Base-by-base conservation (phyloP, 1,284 basidiomycete genomes). In the Cutaneotrichosporon spelunceum region DNA sequence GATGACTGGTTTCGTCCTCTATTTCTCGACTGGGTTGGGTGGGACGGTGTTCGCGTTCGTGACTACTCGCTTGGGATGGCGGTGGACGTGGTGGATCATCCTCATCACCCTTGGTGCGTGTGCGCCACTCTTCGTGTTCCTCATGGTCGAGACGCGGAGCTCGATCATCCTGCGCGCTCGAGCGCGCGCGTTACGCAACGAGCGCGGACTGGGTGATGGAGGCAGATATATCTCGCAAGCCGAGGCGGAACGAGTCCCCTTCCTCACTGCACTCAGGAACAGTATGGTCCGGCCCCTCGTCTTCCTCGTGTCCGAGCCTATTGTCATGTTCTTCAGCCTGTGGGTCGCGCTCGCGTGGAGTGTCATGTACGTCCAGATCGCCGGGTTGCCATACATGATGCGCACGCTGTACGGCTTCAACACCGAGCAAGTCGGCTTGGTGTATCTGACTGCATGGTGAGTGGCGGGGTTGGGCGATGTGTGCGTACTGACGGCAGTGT, bases 271-370 rank as follows among this genome's bases (percentile, higher is more conserved):
- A 21, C 66, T 79, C 63, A 70, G 66, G 52, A 62, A 66, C 50
- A 74, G 69, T 47, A 57, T 73, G 21, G 36, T 69, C 13, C 59
- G 78, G 14, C 77, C 78, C 34, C 56, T 78, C 10, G 24, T 83
- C 63, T 80, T 91, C 52, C 75, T 91, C 60, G 60, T 86, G 33
- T 88, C 88, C 0, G 91, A 93, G 70, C 89, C 88, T 0, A 83
- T 91, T 39, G 89, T 92, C 1, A 79, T 84, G 11, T 84, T 85
- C 65, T 87, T 91, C 74, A 88, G 87, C 62, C 66, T 90, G 10
- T 92, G 89, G 89, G 79, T 86, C 53, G 87, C 88, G 1, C 86
- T 89, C 62, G 84, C 83, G 70, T 92, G 89, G 90, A 89, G 90
- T 0, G 83, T 92, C 9, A 76, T 88, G 53, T 92, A 86, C 72